These are phyloP conservation scores for Ramalina intermedia DNA, from an alignment of 495 filamentous ascomycete species.

Conservation along the genomic window DNA sequence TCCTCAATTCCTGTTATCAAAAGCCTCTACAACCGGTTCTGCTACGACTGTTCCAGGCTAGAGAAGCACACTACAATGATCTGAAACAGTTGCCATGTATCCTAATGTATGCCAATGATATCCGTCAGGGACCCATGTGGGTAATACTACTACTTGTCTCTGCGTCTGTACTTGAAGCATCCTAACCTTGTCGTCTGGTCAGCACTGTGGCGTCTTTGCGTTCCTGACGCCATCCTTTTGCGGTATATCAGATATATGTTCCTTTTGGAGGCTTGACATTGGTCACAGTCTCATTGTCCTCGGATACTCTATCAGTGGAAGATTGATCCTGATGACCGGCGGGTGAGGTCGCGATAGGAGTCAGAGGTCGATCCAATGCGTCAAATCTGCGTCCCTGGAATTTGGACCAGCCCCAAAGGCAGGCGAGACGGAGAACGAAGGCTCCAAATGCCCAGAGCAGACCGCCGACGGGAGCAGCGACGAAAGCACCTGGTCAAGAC, in stretches of 20 bases:
- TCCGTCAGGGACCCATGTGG: too few species aligned
- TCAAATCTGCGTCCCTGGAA: constrained; percentile 39
- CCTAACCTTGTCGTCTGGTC: too few species aligned
- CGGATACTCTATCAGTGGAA: neutral
- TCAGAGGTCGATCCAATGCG: constrained; percentile 43
- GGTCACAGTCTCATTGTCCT: neutral
- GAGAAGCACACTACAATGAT: neutral
- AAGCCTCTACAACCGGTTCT: neutral
- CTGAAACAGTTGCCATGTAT: neutral
- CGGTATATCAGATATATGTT: constrained; percentile 8
- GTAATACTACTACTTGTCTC: too few species aligned
- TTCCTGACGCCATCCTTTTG: too few species aligned
- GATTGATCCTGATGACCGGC: neutral
- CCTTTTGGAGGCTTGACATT: constrained; percentile 5
- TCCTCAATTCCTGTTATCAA: neutral
- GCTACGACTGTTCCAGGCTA: neutral
- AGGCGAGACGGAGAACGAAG: constrained; percentile 35
- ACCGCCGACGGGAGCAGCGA: constrained; percentile 59
- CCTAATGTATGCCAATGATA: neutral
- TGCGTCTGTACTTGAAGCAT: neutral
- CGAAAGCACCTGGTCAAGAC: constrained; percentile 41
- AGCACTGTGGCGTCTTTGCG: too few species aligned
- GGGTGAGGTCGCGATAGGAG: neutral
- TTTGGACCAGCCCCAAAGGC: constrained; percentile 37
- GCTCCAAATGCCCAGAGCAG: constrained; percentile 52